A percentile compares a stretch with the other conserved stretches of the same genome.
Conservation (phyloP, 768 basidiomycete species). For the Pleurotus giganteus region DNA sequence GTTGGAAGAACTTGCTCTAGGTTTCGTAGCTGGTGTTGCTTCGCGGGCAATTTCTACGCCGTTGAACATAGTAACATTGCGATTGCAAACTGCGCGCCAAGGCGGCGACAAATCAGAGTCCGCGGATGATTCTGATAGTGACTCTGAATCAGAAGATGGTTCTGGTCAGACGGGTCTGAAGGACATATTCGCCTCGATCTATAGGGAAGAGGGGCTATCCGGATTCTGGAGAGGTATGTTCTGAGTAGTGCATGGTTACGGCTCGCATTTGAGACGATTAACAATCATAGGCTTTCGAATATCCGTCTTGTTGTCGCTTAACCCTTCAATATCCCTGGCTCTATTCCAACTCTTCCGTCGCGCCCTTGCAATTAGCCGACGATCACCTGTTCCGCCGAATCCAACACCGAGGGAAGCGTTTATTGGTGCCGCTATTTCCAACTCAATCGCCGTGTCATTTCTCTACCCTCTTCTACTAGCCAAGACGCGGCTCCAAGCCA, state of each 20-base stretch:
- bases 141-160: conserved; percentile 8
- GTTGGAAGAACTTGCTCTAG: conserved; percentile 50
- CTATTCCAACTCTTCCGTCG: conserved; percentile 51
- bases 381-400: conserved; percentile 16
- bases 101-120: conserved; percentile 26
- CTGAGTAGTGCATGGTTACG: background rate
- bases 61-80: conserved; percentile 52
- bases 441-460: conserved; percentile 46
- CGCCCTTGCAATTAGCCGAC: conserved; percentile 25
- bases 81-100: conserved; percentile 44
- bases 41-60: conserved; percentile 56
- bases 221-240: conserved; percentile 57
- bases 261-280: background rate
- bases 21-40: conserved; percentile 55
- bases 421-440: conserved; percentile 54
- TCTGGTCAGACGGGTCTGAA: conserved; percentile 21
- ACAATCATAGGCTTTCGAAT: conserved; percentile 44
- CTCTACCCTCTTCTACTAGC: conserved; percentile 61
- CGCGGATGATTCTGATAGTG: background rate
- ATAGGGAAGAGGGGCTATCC: conserved; percentile 42
- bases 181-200: conserved; percentile 39
- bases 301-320: conserved; percentile 47
- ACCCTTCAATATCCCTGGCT: conserved; percentile 57
- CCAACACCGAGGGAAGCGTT: conserved; percentile 48
- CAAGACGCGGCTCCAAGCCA: conserved; percentile 50